Base-by-base conservation (phyloP, 2,329 filamentous ascomycete species). In the Diaporthe longicolla region DNA sequence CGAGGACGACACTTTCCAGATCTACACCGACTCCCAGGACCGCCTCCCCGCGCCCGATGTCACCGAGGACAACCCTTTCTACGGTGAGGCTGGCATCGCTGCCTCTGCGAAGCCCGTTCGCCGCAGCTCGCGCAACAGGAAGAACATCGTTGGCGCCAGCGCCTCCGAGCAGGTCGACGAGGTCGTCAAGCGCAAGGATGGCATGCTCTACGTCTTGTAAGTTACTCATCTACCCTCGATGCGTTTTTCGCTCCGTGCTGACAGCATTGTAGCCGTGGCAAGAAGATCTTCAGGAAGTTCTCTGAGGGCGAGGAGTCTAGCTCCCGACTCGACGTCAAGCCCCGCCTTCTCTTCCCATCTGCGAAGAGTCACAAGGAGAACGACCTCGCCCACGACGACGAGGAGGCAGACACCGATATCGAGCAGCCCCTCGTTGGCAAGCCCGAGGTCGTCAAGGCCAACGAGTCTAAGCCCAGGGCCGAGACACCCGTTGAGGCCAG, bases 21-120 rank as follows among this genome's bases (percentile, higher is more conserved):
- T 96, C 79, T 96, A 91, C 80, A 95, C 93, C 54, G 94, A 97
- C 81, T 91, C 93, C 0, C 92, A 95, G 76, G 95, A 97, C 77
- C 91, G 92, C 71, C 83, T 95, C 55, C 94, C 94, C 26, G 88
- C 91, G 76, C 84, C 90, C 55, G 93, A 95, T 78, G 81, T 84
- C n/a, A 91, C 87, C 77, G 83, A 86, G 9, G 91, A 92, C 35
- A 97, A 96, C 80, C 94, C 94, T 1, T 97, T 96, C 81, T 89
- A 91, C 75, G 89, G 87, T 70, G 85, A 86, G 58, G 79, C 84
- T 48, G 77, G 84, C 73, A 75, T 80, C 29, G 73, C 82, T 61
- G 81, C 84, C 74, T 82, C 81, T 15, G 83, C 85, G 74, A 85
- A 86, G 29, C 79, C 80, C 73, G 87, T 84, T 78, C 88, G 87